Conservation (phyloP, 2,329 filamentous ascomycete species). For the Penicillium sp. region DNA sequence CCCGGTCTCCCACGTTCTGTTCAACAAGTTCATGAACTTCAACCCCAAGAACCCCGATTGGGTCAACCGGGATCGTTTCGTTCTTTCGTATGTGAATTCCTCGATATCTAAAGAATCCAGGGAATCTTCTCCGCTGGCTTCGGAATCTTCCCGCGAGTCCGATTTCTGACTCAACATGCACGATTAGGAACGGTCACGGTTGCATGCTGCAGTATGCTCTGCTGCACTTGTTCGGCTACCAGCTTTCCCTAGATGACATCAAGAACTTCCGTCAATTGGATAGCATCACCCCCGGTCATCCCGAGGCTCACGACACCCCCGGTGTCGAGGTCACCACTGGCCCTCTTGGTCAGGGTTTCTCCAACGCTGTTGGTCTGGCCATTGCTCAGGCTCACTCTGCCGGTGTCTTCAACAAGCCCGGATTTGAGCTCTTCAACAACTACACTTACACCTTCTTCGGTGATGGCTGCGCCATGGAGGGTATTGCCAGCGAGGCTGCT, state of each 20-base stretch:
- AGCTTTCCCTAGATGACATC: constrained; percentile 77
- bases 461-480: constrained; percentile 98
- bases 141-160: constrained; percentile 1
- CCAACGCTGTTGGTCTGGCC: constrained; percentile 95
- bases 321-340: constrained; percentile 98
- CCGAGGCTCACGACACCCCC: constrained; percentile 92
- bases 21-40: constrained; percentile 99
- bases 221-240: constrained; percentile 93
- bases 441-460: constrained; percentile 96
- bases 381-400: constrained; percentile 91
- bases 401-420: constrained; percentile 93
- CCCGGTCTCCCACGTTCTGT: constrained; percentile 91
- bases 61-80: constrained; percentile 96
- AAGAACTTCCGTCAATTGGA: constrained; percentile 83
- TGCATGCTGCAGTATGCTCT: constrained; percentile 99
- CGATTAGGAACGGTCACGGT: constrained; percentile 82
- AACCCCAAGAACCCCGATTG: constrained; percentile 98
- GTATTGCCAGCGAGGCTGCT: constrained; percentile 86
- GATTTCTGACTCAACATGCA: constrained; percentile 10
- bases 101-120: no score
- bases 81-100: constrained; percentile 77
- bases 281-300: constrained; percentile 90
- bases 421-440: constrained; percentile 87
- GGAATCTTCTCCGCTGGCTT: background rate
- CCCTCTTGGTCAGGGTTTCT: constrained; percentile 93